These are phyloP conservation scores for Fusarium odoratissimum DNA, from an alignment of 2,329 filamentous ascomycete genomes.

Conservation along the genomic window DNA sequence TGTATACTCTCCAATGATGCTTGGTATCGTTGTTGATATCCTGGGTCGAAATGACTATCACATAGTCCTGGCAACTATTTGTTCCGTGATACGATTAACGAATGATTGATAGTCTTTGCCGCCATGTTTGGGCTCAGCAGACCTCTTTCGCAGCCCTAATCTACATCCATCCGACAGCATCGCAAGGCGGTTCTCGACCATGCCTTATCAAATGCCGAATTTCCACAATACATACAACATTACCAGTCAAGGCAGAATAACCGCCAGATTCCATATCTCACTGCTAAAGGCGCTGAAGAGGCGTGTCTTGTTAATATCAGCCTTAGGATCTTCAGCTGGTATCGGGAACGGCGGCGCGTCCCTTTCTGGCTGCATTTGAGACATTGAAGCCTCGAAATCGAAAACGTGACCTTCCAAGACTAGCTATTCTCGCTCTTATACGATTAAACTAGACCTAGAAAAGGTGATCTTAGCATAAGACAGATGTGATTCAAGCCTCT, in stretches of 20 bases:
- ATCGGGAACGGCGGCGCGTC: conserved; percentile 17
- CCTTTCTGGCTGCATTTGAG: conserved; percentile 18
- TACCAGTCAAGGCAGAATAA: background rate
- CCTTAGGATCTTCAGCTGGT: conserved; percentile 26
- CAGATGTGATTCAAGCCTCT: conserved; percentile 19
- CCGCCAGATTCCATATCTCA: background rate
- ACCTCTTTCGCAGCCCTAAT: background rate
- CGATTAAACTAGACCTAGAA: background rate
- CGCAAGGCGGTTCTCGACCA: conserved; percentile 6
- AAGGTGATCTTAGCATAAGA: background rate
- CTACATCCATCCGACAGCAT: background rate
- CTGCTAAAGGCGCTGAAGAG: background rate
- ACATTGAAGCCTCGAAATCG: conserved; percentile 21
- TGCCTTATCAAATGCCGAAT: conserved; percentile 11
- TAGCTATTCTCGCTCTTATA: conserved; percentile 1
- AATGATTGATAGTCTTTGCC: background rate
- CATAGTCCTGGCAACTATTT: background rate
- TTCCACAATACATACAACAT: conserved; percentile 1
- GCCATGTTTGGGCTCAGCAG: conserved; percentile 25
- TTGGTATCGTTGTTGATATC: background rate
- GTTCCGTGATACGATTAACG: background rate
- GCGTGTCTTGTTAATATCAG: background rate
- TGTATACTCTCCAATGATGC: background rate
- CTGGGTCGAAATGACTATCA: background rate
- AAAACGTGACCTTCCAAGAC: conserved; percentile 2